These are phyloP conservation scores for Oropetium thomaeum DNA, from an alignment of 176 grass and related monocot genomes.

Conservation along the genomic window DNA sequence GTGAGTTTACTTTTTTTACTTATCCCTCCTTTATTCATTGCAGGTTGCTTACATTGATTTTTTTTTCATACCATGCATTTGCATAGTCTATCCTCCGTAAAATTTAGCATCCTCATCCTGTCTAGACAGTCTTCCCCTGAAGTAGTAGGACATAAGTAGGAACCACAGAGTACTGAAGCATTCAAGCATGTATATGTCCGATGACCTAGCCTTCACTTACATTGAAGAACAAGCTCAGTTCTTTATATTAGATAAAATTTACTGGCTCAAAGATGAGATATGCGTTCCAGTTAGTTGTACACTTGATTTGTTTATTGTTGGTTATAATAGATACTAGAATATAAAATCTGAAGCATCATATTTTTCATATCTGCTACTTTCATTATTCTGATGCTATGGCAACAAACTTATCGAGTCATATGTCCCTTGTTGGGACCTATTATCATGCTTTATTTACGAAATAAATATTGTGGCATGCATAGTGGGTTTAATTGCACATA, in stretches of 20 bases:
- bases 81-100: background rate
- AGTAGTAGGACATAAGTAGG: background rate
- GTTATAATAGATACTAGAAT: background rate
- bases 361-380: background rate
- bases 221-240: background rate
- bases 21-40: background rate
- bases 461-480: background rate
- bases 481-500: background rate
- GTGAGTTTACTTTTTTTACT: conserved; percentile 42
- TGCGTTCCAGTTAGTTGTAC: background rate
- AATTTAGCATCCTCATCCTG: background rate
- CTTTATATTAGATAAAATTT: background rate
- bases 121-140: background rate
- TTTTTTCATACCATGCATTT: background rate
- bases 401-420: background rate
- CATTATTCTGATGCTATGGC: background rate
- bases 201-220: background rate
- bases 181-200: background rate
- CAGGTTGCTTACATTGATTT: background rate
- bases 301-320: background rate
- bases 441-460: background rate
- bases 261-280: background rate
- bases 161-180: background rate
- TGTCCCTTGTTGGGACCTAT: background rate
- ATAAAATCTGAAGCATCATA: background rate